These are phyloP conservation scores for Capillidium heterosporum DNA, from an alignment of 371 early-diverging fungal species.

Conservation along the genomic window DNA sequence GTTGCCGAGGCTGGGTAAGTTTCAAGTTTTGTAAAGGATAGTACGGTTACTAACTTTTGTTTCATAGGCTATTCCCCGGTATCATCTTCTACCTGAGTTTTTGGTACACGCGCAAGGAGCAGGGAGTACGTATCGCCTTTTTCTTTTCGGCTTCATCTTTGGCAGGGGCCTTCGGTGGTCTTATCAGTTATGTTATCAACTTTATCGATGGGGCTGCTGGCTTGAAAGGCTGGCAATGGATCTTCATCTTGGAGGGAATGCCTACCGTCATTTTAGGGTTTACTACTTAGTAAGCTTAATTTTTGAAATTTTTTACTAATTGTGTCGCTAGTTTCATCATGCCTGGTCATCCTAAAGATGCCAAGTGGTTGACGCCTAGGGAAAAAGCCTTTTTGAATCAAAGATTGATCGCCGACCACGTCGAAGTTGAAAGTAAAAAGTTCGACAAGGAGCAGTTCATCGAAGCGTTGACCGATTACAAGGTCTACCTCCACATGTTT, in stretches of 20 bases:
- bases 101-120: slow-evolving; percentile 58
- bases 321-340: not conserved
- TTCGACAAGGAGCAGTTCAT: slow-evolving; percentile 29
- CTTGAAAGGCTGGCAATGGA: slow-evolving; percentile 35
- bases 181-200: slow-evolving; percentile 27
- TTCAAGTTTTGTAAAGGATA: not conserved
- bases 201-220: slow-evolving; percentile 29
- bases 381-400: slow-evolving; percentile 3
- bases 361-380: not conserved
- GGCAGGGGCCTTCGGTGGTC: slow-evolving; percentile 57
- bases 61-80: slow-evolving; percentile 41
- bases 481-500: slow-evolving; percentile 22
- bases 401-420: not conserved
- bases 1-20: slow-evolving; percentile 5
- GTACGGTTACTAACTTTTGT: not conserved
- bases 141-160: slow-evolving; percentile 41
- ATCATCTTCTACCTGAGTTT: slow-evolving; percentile 47
- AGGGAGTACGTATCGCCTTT: slow-evolving; percentile 43
- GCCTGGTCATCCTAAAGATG: not conserved
- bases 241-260: slow-evolving; percentile 7
- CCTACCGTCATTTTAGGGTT: slow-evolving; percentile 5
- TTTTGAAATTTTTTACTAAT: not conserved
- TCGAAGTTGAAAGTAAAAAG: slow-evolving; percentile 8
- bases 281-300: not conserved
- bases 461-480: slow-evolving; percentile 25